Percentiles rank a stretch among this genome's conserved stretches.
phyloP scores from a whole-genome alignment of 2,329 filamentous ascomycete species.

The Neofusicoccum sp. region DNA sequence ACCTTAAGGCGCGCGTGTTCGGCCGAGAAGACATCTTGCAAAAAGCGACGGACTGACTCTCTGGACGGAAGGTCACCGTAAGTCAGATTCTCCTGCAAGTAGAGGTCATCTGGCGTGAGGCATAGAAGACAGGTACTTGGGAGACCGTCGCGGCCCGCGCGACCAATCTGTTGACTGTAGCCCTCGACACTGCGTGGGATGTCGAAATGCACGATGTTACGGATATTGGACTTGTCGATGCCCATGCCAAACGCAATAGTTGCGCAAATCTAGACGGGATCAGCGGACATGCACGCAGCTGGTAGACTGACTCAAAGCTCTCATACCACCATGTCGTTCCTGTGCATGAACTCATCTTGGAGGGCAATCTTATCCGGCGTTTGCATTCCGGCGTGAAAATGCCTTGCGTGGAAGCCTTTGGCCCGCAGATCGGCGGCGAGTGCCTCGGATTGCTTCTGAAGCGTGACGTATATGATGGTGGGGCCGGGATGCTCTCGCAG shows the following conservation, averaged over 20 bases:
- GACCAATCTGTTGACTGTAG: conserved; percentile 61
- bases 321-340: conserved; percentile 43
- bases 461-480: conserved; percentile 63
- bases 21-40: conserved; percentile 55
- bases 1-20: conserved; percentile 30
- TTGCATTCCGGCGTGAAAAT: conserved; percentile 57
- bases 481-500: conserved; percentile 56
- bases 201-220: conserved; percentile 59
- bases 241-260: conserved; percentile 65
- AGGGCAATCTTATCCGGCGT: conserved; percentile 47
- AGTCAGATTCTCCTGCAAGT: conserved; percentile 62
- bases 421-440: conserved; percentile 44
- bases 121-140: conserved; percentile 61
- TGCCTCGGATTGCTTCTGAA: conserved; percentile 56
- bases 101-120: conserved; percentile 60
- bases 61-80: conserved; percentile 61
- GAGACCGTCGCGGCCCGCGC: conserved; percentile 58
- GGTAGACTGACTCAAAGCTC: neutral
- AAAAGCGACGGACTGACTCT: conserved; percentile 50
- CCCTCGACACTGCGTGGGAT: conserved; percentile 57
- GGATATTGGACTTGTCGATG: conserved; percentile 59
- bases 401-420: conserved; percentile 46
- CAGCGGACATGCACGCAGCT: neutral
- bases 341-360: conserved; percentile 58
- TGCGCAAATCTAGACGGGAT: conserved; percentile 43